phyloP scores from a whole-genome alignment of 257 asterid species.

The Solanum arcanum region DNA sequence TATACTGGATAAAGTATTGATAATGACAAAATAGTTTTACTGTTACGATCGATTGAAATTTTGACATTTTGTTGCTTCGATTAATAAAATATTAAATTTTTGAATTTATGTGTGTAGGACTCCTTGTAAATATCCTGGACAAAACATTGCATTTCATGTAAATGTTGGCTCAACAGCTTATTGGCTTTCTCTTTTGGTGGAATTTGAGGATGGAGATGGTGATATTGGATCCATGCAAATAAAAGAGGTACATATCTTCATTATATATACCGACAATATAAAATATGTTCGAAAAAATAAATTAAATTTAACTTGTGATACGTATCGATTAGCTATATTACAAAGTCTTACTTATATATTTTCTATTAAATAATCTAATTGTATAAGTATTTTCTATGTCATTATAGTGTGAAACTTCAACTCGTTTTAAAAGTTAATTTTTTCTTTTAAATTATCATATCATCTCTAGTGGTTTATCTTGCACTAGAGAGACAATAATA shows the following conservation, averaged over 20 bases:
- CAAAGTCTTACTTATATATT: too few relatives aligned
- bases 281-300: neutral
- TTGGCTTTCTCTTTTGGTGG: conserved; percentile 84
- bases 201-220: conserved; percentile 91
- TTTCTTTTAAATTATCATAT: neutral
- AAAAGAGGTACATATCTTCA: conserved; percentile 39
- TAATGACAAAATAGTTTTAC: neutral
- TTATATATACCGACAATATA: neutral
- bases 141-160: conserved; percentile 77
- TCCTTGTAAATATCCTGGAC: conserved; percentile 75
- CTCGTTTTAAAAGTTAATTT: neutral
- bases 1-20: neutral
- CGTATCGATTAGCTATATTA: neutral
- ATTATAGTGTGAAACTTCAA: neutral
- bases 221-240: conserved; percentile 90
- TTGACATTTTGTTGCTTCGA: neutral
- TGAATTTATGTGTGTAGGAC: conserved; percentile 37
- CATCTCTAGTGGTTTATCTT: neutral
- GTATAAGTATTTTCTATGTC: neutral
- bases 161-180: conserved; percentile 82
- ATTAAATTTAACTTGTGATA: neutral
- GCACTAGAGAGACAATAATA: neutral
- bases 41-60: neutral
- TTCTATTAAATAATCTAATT: neutral
- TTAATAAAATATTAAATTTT: neutral